A percentile compares a stretch with the other conserved stretches of the same genome.
Conservation (phyloP, 176 grass and related monocot genomes). For the Phragmites australis region DNA sequence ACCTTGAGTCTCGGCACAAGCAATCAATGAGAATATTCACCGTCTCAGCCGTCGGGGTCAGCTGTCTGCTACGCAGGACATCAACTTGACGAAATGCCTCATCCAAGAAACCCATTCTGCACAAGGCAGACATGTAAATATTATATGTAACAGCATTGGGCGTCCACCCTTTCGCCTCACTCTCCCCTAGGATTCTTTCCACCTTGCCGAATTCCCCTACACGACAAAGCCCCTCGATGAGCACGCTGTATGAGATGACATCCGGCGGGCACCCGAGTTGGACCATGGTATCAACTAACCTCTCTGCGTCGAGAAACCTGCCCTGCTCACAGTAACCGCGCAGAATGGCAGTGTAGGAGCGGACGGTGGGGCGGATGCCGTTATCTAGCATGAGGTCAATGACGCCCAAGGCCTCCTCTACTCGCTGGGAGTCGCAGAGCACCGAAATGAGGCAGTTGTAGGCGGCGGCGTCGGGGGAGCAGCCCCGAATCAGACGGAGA, state of each 20-base stretch:
- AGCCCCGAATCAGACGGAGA: background rate
- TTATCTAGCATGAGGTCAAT: slow-evolving; percentile 61
- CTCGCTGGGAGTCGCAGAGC: slow-evolving; percentile 45
- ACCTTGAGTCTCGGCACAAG: slow-evolving; percentile 48
- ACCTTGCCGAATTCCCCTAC: slow-evolving; percentile 52
- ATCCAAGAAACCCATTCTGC: slow-evolving; percentile 47
- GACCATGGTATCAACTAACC: slow-evolving; percentile 47
- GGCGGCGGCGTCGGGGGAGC: slow-evolving; percentile 43
- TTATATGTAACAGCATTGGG: slow-evolving; percentile 73
- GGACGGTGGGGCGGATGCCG: slow-evolving; percentile 30
- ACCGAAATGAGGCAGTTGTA: slow-evolving; percentile 52
- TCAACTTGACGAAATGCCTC: slow-evolving; percentile 58
- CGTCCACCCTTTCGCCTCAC: slow-evolving; percentile 51
- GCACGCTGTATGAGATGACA: slow-evolving; percentile 66
- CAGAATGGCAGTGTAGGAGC: slow-evolving; percentile 62
- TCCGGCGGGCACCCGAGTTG: slow-evolving; percentile 42
- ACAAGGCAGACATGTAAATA: slow-evolving; percentile 74
- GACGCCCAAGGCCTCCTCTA: slow-evolving; percentile 59
- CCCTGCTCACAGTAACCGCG: slow-evolving; percentile 53
- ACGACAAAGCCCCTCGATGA: slow-evolving; percentile 62
- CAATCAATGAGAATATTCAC: slow-evolving; percentile 71
- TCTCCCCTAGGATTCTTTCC: slow-evolving; percentile 54
- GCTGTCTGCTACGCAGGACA: slow-evolving; percentile 48
- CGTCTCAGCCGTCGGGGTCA: slow-evolving; percentile 46
- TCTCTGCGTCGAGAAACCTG: slow-evolving; percentile 54